Evolutionary conservation across 2,329 filamentous ascomycete species (phyloP).

Genomic region (Pyricularia grisea): DNA sequence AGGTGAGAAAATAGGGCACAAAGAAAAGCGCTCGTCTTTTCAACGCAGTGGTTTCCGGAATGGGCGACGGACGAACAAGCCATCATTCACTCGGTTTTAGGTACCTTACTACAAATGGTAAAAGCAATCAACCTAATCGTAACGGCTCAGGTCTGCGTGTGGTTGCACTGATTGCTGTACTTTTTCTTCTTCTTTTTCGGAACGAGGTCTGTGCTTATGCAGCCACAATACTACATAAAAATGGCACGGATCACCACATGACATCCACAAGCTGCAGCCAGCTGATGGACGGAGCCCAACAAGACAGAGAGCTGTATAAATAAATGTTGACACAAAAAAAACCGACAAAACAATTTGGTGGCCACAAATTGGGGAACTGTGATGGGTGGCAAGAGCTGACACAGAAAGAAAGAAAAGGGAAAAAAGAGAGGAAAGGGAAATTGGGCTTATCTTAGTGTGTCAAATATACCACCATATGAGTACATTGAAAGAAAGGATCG

Average conservation of each 20-base stretch:
- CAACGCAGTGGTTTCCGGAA: neutral
- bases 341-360: no score
- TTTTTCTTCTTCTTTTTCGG: neutral
- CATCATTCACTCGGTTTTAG: neutral
- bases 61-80: neutral
- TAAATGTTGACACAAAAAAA: neutral
- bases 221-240: neutral
- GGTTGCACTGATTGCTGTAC: neutral
- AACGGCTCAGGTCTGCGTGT: neutral
- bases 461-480: neutral
- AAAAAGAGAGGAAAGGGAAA: neutral
- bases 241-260: neutral
- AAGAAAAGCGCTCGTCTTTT: neutral
- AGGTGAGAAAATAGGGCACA: neutral
- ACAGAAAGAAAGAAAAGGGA: neutral
- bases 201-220: neutral
- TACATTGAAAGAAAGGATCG: neutral
- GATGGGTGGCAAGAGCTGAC: neutral
- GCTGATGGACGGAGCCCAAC: neutral
- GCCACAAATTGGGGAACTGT: neutral
- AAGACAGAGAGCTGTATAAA: neutral
- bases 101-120: neutral
- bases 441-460: neutral
- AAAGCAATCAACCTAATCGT: neutral
- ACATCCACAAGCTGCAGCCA: neutral